These are phyloP conservation scores for Selaginella tamariscina DNA, from an alignment of 75 land plant genomes.

Conservation along the genomic window DNA sequence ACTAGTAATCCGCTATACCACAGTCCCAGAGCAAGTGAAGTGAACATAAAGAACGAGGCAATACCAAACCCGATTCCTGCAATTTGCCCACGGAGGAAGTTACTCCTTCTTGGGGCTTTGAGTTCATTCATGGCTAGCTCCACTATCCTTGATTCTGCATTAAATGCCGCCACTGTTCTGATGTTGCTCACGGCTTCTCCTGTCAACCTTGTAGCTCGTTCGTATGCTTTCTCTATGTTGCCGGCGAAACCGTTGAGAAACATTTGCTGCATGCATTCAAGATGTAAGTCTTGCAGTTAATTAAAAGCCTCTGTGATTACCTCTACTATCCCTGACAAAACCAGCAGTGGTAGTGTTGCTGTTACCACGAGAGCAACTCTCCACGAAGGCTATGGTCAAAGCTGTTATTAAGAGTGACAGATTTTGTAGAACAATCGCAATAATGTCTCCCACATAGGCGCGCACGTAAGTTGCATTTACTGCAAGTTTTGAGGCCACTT, in stretches of 20 bases:
- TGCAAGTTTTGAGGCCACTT: not conserved
- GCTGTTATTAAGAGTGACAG: not conserved
- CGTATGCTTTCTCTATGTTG: conserved; percentile 64
- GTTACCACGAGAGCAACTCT: not conserved
- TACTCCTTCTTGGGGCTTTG: conserved; percentile 41
- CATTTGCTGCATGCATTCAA: conserved; percentile 47
- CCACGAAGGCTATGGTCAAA: conserved; percentile 5
- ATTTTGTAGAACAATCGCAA: not conserved
- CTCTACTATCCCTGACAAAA: not conserved
- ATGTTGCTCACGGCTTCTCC: conserved; percentile 86
- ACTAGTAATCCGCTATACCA: conserved; percentile 89
- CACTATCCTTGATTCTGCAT: conserved; percentile 66
- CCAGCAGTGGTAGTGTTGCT: conserved; percentile 4
- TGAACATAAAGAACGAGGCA: conserved; percentile 66
- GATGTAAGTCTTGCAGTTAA: not conserved
- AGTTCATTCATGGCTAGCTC: conserved; percentile 48
- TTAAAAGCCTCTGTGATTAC: not conserved
- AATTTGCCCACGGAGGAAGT: conserved; percentile 83
- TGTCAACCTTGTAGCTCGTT: conserved; percentile 72
- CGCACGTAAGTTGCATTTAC: not conserved
- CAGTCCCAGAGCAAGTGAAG: conserved; percentile 76
- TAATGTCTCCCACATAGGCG: not conserved
- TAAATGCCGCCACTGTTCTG: conserved; percentile 87
- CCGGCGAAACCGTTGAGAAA: conserved; percentile 91
- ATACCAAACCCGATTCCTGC: conserved; percentile 81